Evolutionary conservation across 2,329 filamentous ascomycete species (phyloP), one percentile per base, ranked within the genome.

Genomic region (Calonectria honghensis): DNA sequence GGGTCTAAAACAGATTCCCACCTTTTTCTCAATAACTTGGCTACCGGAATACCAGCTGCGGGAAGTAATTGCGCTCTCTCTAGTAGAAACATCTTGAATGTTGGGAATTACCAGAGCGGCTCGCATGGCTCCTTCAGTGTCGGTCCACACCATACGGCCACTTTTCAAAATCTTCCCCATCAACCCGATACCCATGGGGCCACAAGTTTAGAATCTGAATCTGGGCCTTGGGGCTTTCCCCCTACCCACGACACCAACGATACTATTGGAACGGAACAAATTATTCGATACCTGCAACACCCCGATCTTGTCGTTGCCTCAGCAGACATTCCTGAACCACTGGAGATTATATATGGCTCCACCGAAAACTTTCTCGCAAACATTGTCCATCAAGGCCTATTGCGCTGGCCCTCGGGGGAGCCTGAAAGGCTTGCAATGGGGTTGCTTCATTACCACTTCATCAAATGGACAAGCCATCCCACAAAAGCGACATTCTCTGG

Each of bases 291-390:
- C n/a, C 35, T 61, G 4, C n/a, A 37, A 4, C 32, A 61, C n/a
- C 57, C 57, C 9, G 14, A 63, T 9, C 24, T 41, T 7, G 57
- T 63, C 57, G 29, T 41, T 41, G 35, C 57, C 37, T 63, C 57
- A 18, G 6, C 57, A 29, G 57, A 41, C 18, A 6, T 41, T 29
- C 57, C 57, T 14, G 11, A 13, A 5, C 35, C 57, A 2, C 57
- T 63, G 6, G 57, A 63, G 41, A 41, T 63, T 63, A 16, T 63
- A 11, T 63, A 63, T 18, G 57, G 57, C 24, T 63, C 57, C 16
- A 27, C 35, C n/a, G 18, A 27, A 2, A 63, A 63, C 24, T 63
- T 63, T 10, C 35, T 63, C 4, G 57, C 57, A 9, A 39, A 63
- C 16, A 41, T 39, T 6, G 41, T 63, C 24, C n/a, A 41, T 13